These are phyloP conservation scores for Leishmania guyanensis DNA, from an alignment of 208 protist species.

Conservation along the genomic window DNA sequence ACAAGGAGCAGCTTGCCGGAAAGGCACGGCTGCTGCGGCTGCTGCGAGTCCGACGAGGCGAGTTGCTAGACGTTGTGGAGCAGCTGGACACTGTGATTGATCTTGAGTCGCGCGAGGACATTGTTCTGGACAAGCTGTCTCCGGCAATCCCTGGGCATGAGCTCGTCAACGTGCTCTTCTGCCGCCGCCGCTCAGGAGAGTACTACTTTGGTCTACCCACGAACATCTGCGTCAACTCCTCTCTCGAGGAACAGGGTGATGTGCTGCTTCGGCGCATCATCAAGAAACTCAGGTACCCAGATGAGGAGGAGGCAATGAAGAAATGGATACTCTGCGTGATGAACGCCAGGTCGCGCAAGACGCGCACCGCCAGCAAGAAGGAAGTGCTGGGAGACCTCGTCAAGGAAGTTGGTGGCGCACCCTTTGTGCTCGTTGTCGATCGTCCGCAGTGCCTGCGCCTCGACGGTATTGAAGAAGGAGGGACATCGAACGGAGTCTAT, in stretches of 20 bases:
- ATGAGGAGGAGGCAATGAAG: slow-evolving; percentile 32
- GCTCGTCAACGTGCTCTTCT: slow-evolving; percentile 65
- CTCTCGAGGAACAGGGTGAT: slow-evolving; percentile 48
- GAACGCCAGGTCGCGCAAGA: slow-evolving; percentile 35
- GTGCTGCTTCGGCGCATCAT: slow-evolving; percentile 51
- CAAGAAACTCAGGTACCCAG: slow-evolving; percentile 51
- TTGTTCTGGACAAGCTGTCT: slow-evolving; percentile 36
- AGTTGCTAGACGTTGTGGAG: slow-evolving; percentile 11
- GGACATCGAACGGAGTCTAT: slow-evolving; percentile 41
- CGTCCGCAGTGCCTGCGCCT: slow-evolving; percentile 45
- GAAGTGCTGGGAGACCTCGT: slow-evolving; percentile 50
- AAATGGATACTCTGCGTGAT: slow-evolving; percentile 56
- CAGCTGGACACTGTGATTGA: slow-evolving; percentile 17
- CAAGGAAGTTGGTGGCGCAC: slow-evolving; percentile 46
- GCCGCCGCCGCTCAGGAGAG: slow-evolving; percentile 56
- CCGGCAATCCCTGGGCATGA: slow-evolving; percentile 25
- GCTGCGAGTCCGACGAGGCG: slow-evolving; percentile 31
- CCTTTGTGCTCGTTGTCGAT: slow-evolving; percentile 61
- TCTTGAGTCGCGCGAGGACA: slow-evolving; percentile 5
- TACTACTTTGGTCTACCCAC: slow-evolving; percentile 74
- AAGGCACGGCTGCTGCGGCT: slow-evolving; percentile 23
- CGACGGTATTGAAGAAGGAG: slow-evolving; percentile 40
- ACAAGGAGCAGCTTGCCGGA: slow-evolving; percentile 16
- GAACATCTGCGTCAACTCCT: slow-evolving; percentile 44
- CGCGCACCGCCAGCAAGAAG: slow-evolving; percentile 43